A percentile compares a stretch with the other conserved stretches of the same genome.
These are phyloP conservation scores for Taphrina betulina DNA, from an alignment of 1,139 yeast genomes.

Conservation along the genomic window DNA sequence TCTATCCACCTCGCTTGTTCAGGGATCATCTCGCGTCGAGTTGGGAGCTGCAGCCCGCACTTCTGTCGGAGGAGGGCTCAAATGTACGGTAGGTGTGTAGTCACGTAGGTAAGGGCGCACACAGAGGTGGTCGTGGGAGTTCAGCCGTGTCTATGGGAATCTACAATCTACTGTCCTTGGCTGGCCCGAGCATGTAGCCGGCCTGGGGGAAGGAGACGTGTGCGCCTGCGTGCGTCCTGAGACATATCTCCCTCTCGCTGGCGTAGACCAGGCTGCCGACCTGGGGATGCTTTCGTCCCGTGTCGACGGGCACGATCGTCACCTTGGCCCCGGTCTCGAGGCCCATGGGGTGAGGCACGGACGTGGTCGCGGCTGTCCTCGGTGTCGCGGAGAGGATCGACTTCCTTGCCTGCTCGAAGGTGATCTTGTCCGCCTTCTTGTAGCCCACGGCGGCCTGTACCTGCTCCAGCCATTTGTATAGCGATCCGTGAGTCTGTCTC, in stretches of 20 bases:
- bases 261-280: conserved; percentile 9
- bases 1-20: too few relatives aligned
- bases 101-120: too few relatives aligned
- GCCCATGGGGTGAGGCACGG: conserved; percentile 13
- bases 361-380: not conserved
- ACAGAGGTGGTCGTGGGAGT: too few relatives aligned
- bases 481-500: conserved; percentile 3
- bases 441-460: not conserved
- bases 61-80: too few relatives aligned
- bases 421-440: conserved; percentile 2
- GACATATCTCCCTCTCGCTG: conserved; percentile 11
- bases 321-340: conserved; percentile 4
- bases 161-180: too few relatives aligned
- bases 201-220: conserved; percentile 19
- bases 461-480: conserved; percentile 19
- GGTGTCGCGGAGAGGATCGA: not conserved
- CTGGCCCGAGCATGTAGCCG: too few relatives aligned
- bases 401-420: not conserved
- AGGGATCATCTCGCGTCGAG: too few relatives aligned
- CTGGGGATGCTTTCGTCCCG: conserved; percentile 28
- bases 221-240: not conserved
- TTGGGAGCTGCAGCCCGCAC: too few relatives aligned
- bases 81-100: too few relatives aligned
- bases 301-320: conserved; percentile 25
- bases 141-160: too few relatives aligned